Evolutionary conservation across 495 filamentous ascomycete genomes (phyloP).

Genomic region (Evansstolkia leycettana): DNA sequence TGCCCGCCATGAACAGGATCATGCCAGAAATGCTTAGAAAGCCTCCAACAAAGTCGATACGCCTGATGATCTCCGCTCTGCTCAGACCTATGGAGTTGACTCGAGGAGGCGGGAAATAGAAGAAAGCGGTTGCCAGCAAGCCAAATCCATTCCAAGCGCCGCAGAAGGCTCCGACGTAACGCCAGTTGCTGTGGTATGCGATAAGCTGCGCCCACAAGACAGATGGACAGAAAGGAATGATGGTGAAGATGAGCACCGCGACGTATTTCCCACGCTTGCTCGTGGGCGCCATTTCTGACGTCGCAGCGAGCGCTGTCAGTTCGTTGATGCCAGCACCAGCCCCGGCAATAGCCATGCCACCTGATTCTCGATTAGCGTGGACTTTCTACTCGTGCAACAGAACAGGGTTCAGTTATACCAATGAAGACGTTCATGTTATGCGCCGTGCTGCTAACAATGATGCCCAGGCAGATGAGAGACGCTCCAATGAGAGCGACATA

Average conservation of each 20-base stretch:
- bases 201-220: constrained; percentile 63
- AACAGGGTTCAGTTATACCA: constrained; percentile 36
- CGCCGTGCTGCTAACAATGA: constrained; percentile 52
- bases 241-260: constrained; percentile 52
- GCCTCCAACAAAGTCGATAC: constrained; percentile 56
- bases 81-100: constrained; percentile 38
- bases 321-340: constrained; percentile 53
- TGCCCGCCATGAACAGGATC: constrained; percentile 50
- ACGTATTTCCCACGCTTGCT: constrained; percentile 57
- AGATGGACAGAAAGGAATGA: constrained; percentile 55
- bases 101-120: constrained; percentile 56
- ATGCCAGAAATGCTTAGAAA: constrained; percentile 53
- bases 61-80: constrained; percentile 36
- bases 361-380: constrained; percentile 19
- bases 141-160: constrained; percentile 50
- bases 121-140: constrained; percentile 45
- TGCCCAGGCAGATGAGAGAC: constrained; percentile 48
- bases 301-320: constrained; percentile 55
- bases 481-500: constrained; percentile 53
- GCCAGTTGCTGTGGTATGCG: constrained; percentile 44
- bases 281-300: constrained; percentile 57
- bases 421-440: constrained; percentile 58
- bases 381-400: background rate
- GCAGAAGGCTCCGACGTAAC: constrained; percentile 50
- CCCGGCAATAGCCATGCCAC: constrained; percentile 49